Conservation (phyloP, 1,139 yeast genomes). For the Nadsonia starkeyi-henricii region DNA sequence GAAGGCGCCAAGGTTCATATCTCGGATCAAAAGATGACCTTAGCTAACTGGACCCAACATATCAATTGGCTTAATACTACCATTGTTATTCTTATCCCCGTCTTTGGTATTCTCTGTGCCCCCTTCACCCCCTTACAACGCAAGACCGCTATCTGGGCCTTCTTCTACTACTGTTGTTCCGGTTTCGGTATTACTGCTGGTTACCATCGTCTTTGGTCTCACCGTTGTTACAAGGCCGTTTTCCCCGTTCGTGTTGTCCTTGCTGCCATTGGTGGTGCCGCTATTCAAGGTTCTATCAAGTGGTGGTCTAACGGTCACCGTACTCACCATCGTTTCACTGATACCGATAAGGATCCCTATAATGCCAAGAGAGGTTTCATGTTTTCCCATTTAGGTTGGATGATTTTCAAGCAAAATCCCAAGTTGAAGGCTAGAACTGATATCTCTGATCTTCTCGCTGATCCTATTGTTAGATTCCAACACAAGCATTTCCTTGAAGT, state of each 20-base stretch:
- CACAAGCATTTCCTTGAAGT: conserved; percentile 75
- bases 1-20: conserved; percentile 36
- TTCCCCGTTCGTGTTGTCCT: conserved; percentile 56
- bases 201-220: conserved; percentile 79
- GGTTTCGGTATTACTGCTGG: conserved; percentile 96
- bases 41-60: conserved; percentile 70
- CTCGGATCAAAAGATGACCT: conserved; percentile 85
- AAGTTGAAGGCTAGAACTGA: conserved; percentile 91
- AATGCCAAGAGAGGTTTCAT: conserved; percentile 93
- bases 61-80: conserved; percentile 85
- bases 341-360: conserved; percentile 92
- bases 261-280: conserved; percentile 85
- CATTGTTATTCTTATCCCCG: conserved; percentile 63
- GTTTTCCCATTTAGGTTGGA: conserved; percentile 97
- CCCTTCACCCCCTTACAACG: conserved; percentile 41
- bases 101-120: conserved; percentile 43
- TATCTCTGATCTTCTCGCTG: conserved; percentile 78
- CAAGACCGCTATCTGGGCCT: conserved; percentile 48
- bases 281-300: conserved; percentile 92
- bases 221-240: conserved; percentile 70
- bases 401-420: conserved; percentile 88
- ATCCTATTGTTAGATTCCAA: conserved; percentile 83
- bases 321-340: conserved; percentile 95
- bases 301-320: conserved; percentile 99
- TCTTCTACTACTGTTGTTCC: conserved; percentile 50